Conservation (phyloP, 106 monocot genomes). For the Ottelia alismoides region DNA sequence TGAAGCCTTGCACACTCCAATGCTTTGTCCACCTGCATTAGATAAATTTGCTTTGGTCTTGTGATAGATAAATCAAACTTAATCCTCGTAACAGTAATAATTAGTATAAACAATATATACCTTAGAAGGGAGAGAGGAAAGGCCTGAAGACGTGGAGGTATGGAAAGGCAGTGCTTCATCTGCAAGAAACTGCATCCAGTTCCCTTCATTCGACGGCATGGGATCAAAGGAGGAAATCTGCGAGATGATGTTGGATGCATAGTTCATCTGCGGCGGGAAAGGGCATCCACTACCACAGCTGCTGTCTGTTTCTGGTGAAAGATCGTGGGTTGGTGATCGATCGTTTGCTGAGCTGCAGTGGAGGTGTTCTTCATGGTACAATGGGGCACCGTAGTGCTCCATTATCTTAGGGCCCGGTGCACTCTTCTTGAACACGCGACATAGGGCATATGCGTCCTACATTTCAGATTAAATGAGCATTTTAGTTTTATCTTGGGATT, state of each 20-base stretch:
- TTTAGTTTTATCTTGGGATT: too few species aligned
- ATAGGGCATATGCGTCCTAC: conserved; percentile 77
- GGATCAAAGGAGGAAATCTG: conserved; percentile 4
- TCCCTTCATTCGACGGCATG: conserved; percentile 6
- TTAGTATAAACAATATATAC: too few species aligned
- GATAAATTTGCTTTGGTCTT: too few species aligned
- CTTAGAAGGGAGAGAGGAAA: too few species aligned
- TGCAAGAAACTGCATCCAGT: conserved; percentile 73
- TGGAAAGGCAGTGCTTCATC: conserved; percentile 36
- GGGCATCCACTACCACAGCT: conserved; percentile 20
- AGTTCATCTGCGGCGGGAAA: conserved; percentile 4
- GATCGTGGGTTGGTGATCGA: conserved; percentile 24
- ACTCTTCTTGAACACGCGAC: conserved; percentile 79
- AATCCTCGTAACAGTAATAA: too few species aligned
- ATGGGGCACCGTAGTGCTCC: conserved; percentile 50
- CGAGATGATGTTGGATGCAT: background rate
- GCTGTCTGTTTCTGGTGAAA: conserved; percentile 39
- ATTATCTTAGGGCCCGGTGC: conserved; percentile 71
- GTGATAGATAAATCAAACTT: too few species aligned
- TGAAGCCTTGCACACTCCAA: too few species aligned
- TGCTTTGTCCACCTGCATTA: too few species aligned
- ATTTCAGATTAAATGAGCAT: too few species aligned
- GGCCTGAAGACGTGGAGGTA: conserved; percentile 15
- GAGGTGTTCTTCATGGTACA: conserved; percentile 17
- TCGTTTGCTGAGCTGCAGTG: conserved; percentile 20